A percentile compares a stretch with the other conserved stretches of the same genome.
These are phyloP conservation scores for Bidens hawaiensis DNA, from an alignment of 140 eudicot genomes.

Conservation along the genomic window DNA sequence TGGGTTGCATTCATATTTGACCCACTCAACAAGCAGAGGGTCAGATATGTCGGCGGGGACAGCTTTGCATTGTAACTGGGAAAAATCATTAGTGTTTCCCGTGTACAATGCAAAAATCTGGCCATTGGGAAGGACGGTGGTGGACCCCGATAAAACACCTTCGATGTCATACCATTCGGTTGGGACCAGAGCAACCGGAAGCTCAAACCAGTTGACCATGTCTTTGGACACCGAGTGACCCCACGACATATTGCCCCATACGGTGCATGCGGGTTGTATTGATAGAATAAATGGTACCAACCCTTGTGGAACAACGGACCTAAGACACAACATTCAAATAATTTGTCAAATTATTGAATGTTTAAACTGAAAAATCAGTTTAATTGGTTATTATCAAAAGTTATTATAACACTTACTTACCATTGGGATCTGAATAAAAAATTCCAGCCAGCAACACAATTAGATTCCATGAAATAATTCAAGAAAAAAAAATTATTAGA, in stretches of 20 bases:
- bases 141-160: constrained; percentile 53
- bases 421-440: constrained; percentile 35
- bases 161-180: constrained; percentile 41
- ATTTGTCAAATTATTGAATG: too few species aligned
- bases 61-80: constrained; percentile 44
- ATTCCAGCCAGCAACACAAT: constrained; percentile 13
- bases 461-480: constrained; percentile 4
- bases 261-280: constrained; percentile 41
- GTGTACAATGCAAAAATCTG: constrained; percentile 41
- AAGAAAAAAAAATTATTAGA: neutral
- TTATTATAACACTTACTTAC: constrained; percentile 4
- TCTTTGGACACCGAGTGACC: constrained; percentile 60
- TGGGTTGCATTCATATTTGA: constrained; percentile 44
- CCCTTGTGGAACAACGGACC: constrained; percentile 56
- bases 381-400: too few species aligned
- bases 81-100: constrained; percentile 31
- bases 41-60: constrained; percentile 40
- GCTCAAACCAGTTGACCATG: constrained; percentile 46
- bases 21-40: constrained; percentile 54
- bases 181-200: constrained; percentile 38
- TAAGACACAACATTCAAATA: constrained; percentile 23
- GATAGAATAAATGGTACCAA: constrained; percentile 54
- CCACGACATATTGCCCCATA: constrained; percentile 73
- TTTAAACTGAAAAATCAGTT: too few species aligned
- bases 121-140: constrained; percentile 47